These are phyloP conservation scores for Apiospora hydei DNA, from an alignment of 2,329 filamentous ascomycete species.

Conservation along the genomic window DNA sequence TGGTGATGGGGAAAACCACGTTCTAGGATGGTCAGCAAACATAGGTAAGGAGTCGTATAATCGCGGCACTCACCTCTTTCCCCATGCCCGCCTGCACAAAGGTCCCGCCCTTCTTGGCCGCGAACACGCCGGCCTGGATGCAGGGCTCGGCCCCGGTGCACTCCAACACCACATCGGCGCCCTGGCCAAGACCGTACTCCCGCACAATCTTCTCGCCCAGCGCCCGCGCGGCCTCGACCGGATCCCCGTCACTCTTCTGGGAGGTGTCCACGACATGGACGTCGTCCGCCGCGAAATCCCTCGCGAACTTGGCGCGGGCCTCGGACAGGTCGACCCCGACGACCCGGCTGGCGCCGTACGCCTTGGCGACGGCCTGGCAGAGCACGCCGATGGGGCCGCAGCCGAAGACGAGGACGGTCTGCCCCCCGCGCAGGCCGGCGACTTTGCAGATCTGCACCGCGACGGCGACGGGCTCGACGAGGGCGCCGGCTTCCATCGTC, in stretches of 20 bases:
- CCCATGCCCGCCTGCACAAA: slow-evolving; percentile 62
- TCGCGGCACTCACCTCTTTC: slow-evolving; percentile 42
- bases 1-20: slow-evolving; percentile 59
- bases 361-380: slow-evolving; percentile 83
- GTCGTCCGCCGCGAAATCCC: slow-evolving; percentile 72
- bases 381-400: slow-evolving; percentile 88
- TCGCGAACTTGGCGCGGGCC: slow-evolving; percentile 80
- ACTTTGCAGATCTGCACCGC: slow-evolving; percentile 85
- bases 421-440: slow-evolving; percentile 74
- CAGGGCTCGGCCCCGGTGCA: slow-evolving; percentile 54
- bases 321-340: slow-evolving; percentile 87
- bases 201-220: slow-evolving; percentile 49
- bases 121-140: slow-evolving; percentile 55
- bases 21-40: slow-evolving; percentile 39
- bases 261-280: slow-evolving; percentile 68
- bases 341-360: slow-evolving; percentile 83
- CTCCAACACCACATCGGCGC: slow-evolving; percentile 58
- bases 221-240: slow-evolving; percentile 45
- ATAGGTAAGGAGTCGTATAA: background rate
- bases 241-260: slow-evolving; percentile 64
- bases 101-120: slow-evolving; percentile 53
- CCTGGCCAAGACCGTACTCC: slow-evolving; percentile 49
- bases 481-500: slow-evolving; percentile 82
- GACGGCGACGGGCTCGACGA: slow-evolving; percentile 88
- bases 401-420: slow-evolving; percentile 84